Percentiles rank a stretch among this genome's conserved stretches.
phyloP scores from a whole-genome alignment of 495 filamentous ascomycete genomes.

The Sporormia fimetaria region DNA sequence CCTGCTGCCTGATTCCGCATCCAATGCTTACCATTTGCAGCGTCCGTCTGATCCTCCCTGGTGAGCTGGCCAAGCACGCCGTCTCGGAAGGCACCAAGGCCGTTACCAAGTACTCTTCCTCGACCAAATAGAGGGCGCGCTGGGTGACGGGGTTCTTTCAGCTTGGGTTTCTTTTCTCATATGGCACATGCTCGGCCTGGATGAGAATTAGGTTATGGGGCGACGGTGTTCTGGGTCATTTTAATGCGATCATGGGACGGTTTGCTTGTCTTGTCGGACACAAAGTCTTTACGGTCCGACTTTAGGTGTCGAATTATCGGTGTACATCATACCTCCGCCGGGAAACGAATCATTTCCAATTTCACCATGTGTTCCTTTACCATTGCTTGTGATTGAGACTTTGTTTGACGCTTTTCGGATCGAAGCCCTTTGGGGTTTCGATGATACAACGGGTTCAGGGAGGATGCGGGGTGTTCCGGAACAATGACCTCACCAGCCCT shows the following conservation, averaged over 20 bases:
- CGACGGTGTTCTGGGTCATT: slow-evolving; percentile 30
- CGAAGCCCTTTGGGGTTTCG: too few species aligned
- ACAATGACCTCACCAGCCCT: too few species aligned
- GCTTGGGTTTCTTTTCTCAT: slow-evolving; percentile 20
- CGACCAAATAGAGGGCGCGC: slow-evolving; percentile 69
- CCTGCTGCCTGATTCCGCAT: background rate
- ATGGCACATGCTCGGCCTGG: slow-evolving; percentile 17
- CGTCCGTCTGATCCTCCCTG: slow-evolving; percentile 92
- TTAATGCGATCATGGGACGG: slow-evolving; percentile 37
- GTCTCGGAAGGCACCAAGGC: slow-evolving; percentile 99
- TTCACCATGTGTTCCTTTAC: slow-evolving; percentile 1
- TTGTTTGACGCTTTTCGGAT: too few species aligned
- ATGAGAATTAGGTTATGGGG: slow-evolving; percentile 25
- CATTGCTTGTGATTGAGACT: background rate
- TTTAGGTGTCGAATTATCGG: slow-evolving; percentile 16
- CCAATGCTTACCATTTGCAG: slow-evolving; percentile 29
- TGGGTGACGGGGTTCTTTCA: slow-evolving; percentile 13
- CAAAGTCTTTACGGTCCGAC: slow-evolving; percentile 18
- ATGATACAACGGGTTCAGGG: too few species aligned
- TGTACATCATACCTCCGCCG: slow-evolving; percentile 28
- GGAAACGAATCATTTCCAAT: slow-evolving; percentile 22
- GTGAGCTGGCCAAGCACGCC: slow-evolving; percentile 98
- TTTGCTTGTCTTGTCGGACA: slow-evolving; percentile 23
- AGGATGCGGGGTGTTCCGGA: too few species aligned
- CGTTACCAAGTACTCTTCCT: slow-evolving; percentile 99